Base-by-base conservation (phyloP, 2,329 filamentous ascomycete genomes). In the Hawksworthiomyces lignivorus region DNA sequence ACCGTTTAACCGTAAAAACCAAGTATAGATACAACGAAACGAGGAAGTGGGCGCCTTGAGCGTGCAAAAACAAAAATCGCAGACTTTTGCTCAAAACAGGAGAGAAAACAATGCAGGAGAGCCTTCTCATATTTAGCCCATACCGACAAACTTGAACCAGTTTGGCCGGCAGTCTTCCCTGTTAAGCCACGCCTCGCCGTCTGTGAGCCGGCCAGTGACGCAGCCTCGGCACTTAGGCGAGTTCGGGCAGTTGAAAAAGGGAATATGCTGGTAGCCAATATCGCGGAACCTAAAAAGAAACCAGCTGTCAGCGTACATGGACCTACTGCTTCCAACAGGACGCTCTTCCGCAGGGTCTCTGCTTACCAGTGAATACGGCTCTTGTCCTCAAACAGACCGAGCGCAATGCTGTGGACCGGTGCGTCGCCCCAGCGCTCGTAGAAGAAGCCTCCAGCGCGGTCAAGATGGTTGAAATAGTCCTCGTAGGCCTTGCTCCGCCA, bases 241-340 rank as follows among this genome's bases (percentile, higher is more conserved):
- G 65, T 95, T 97, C 48, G 92, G 92, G 60, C 92, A 98, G 68
- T 98, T 98, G 73, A 94, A 95, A 68, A 94, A 98, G 34, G 92
- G 92, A 41, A 97, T 89, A 55, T 98, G 92, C 56, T 96, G 88
- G 67, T 98, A 98, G 44, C 92, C 92, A 52, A 98, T 97, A 60
- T 98, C 92, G 41, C 90, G 89, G 82, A 98, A 98, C 89, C 89
- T 95, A 46, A 21, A 30, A 15, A 12, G 20, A 38, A 26, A 22
- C 19, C 30, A 47, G 17, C 29, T 26, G 24, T 26, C 24, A 26
- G 24, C 24, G 12, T n/a, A n/a, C n/a, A n/a, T n/a, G n/a, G n/a
- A n/a, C n/a, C n/a, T n/a, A n/a, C n/a, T n/a, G 12, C 24, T 26
- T 8, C 24, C 8, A 12, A 26, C 24, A 26, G 12, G 24, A 26